Evolutionary conservation across 78 protist genomes (phyloP).

Genomic region (Dictyostelium citrinum): DNA sequence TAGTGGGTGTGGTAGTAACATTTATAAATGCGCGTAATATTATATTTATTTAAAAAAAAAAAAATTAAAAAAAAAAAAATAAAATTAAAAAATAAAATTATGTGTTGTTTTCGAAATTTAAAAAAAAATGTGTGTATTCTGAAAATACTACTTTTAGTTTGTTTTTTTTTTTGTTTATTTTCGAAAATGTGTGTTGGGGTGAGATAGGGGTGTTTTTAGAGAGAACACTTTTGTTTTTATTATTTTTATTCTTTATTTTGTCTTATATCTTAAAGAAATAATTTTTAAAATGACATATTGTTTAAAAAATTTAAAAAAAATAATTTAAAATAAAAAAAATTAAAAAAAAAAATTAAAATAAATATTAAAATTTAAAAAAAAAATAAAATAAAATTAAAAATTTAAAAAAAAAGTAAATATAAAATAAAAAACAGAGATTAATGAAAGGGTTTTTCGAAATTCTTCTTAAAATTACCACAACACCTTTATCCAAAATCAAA

Average conservation of each 20-base stretch:
- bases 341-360: background rate
- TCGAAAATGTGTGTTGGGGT: background rate
- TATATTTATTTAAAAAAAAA: background rate
- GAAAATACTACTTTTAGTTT: background rate
- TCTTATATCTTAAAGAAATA: background rate
- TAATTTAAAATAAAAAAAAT: too few species aligned
- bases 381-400: background rate
- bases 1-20: background rate
- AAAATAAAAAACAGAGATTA: too few species aligned
- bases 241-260: background rate
- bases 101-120: too few species aligned
- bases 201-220: background rate
- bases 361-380: background rate
- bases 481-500: background rate
- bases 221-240: background rate
- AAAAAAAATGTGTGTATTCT: background rate
- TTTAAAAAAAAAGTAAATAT: too few species aligned
- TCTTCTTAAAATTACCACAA: background rate
- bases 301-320: too few species aligned
- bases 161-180: background rate
- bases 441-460: background rate
- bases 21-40: background rate
- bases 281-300: background rate
- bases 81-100: too few species aligned
- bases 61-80: background rate